A percentile compares a stretch with the other conserved stretches of the same genome.
These are phyloP conservation scores for Phlebopus sp. DNA, from an alignment of 1,284 basidiomycete genomes.

Conservation along the genomic window DNA sequence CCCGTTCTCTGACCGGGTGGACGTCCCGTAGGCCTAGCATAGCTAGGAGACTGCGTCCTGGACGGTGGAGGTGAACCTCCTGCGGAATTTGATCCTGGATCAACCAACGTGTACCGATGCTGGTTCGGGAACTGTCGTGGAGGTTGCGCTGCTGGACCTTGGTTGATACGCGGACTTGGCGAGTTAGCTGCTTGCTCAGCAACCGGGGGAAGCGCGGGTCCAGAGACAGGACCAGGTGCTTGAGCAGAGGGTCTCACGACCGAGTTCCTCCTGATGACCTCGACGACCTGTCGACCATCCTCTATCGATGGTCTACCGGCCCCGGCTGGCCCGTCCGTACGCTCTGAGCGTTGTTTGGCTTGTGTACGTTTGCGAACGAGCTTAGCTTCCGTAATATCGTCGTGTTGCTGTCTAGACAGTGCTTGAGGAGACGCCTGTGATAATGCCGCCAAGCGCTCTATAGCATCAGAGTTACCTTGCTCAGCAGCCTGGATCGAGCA, in stretches of 20 bases:
- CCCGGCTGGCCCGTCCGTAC: conserved; percentile 17
- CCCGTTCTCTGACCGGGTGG: conserved; percentile 25
- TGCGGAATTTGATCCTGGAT: conserved; percentile 28
- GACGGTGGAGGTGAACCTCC: conserved; percentile 10
- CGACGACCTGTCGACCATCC: conserved; percentile 34
- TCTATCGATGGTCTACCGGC: conserved; percentile 21
- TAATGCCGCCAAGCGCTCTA: conserved; percentile 70
- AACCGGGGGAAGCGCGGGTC: conserved; percentile 11
- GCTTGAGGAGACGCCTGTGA: conserved; percentile 54
- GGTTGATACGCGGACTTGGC: conserved; percentile 13
- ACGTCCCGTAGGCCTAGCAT: conserved; percentile 26
- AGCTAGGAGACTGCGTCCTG: conserved; percentile 19
- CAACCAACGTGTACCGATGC: conserved; percentile 43
- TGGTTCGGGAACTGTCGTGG: conserved; percentile 29
- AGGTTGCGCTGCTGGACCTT: conserved; percentile 1
- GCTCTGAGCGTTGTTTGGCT: conserved; percentile 71
- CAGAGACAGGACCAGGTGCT: conserved; percentile 1
- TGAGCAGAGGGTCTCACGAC: conserved; percentile 14
- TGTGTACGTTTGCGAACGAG: conserved; percentile 83
- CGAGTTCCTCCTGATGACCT: conserved; percentile 42
- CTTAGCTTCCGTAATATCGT: conserved; percentile 73
- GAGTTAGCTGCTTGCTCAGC: conserved; percentile 10
- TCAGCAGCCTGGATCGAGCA: conserved; percentile 53
- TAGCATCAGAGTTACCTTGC: conserved; percentile 83
- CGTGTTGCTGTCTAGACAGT: conserved; percentile 79